Conservation (phyloP, 257 asterid species). For the Nemophila menziesii region DNA sequence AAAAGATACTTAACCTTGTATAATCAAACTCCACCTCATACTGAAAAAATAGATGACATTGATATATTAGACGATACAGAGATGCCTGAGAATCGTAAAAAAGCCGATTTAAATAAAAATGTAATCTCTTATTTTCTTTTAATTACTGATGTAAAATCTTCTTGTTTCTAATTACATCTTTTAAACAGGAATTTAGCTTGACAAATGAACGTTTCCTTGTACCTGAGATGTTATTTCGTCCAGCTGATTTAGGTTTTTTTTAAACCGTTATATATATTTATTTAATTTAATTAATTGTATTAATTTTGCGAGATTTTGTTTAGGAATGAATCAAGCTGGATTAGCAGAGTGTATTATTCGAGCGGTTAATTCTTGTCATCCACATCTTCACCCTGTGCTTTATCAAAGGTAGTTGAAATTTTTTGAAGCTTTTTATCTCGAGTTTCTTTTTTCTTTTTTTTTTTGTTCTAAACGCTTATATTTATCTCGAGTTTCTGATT, state of each 20-base stretch:
- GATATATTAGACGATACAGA: constrained; percentile 25
- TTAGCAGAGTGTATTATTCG: constrained; percentile 89
- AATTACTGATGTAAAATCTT: constrained; percentile 1
- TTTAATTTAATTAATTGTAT: neutral
- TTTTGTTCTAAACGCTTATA: too few relatives aligned
- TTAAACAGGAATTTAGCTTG: constrained; percentile 67
- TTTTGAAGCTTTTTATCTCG: constrained; percentile 1
- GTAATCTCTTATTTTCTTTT: constrained; percentile 24
- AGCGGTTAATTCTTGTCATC: constrained; percentile 81
- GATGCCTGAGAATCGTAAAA: constrained; percentile 32
- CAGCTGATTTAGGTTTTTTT: constrained; percentile 83
- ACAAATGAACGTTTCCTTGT: constrained; percentile 93
- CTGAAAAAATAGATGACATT: constrained; percentile 22
- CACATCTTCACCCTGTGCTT: constrained; percentile 85
- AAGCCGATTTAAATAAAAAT: constrained; percentile 50
- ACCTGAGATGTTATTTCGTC: constrained; percentile 92
- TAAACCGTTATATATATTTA: constrained; percentile 8
- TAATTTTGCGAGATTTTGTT: constrained; percentile 2
- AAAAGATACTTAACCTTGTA: constrained; percentile 41
- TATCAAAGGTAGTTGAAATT: constrained; percentile 55
- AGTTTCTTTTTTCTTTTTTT: neutral
- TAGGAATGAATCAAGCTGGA: constrained; percentile 97
- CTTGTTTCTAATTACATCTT: constrained; percentile 4
- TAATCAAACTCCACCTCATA: constrained; percentile 18
- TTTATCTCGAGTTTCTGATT: constrained; percentile 6